phyloP scores from a whole-genome alignment of 1,139 yeast species.

The Saccharomyces uvarum region DNA sequence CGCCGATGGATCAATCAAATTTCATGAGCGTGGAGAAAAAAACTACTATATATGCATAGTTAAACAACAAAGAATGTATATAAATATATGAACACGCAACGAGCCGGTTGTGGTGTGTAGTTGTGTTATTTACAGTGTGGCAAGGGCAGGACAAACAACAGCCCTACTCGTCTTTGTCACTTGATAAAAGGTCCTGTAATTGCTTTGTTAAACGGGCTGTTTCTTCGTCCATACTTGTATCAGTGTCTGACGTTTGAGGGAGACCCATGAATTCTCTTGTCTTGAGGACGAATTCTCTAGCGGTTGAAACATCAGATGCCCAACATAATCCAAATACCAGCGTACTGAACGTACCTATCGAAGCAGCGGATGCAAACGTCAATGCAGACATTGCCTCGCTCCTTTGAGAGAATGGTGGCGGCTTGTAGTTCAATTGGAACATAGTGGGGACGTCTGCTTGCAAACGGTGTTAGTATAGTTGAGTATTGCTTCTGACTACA shows the following conservation, averaged over 20 bases:
- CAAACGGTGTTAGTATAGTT: neutral
- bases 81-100: neutral
- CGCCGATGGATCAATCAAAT: constrained; percentile 1
- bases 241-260: constrained; percentile 42
- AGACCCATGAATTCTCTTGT: constrained; percentile 63
- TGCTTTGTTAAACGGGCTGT: constrained; percentile 31
- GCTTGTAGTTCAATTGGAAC: constrained; percentile 79
- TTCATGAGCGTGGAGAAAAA: neutral
- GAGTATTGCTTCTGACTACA: neutral
- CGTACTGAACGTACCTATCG: constrained; percentile 69
- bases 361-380: constrained; percentile 68
- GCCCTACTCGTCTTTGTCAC: neutral
- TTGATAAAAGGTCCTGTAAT: constrained; percentile 6
- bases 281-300: constrained; percentile 63
- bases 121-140: neutral
- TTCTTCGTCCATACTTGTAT: constrained; percentile 55
- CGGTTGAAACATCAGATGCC: constrained; percentile 62
- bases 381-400: constrained; percentile 86
- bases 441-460: constrained; percentile 51
- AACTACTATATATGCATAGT: neutral
- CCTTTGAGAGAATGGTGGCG: constrained; percentile 73
- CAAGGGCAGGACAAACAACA: neutral
- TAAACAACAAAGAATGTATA: neutral
- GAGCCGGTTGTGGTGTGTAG: neutral
- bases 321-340: constrained; percentile 69